A percentile compares a stretch with the other conserved stretches of the same genome.
These are phyloP conservation scores for Hypoxylon sp. DNA, from an alignment of 2,329 filamentous ascomycete genomes.

Conservation along the genomic window DNA sequence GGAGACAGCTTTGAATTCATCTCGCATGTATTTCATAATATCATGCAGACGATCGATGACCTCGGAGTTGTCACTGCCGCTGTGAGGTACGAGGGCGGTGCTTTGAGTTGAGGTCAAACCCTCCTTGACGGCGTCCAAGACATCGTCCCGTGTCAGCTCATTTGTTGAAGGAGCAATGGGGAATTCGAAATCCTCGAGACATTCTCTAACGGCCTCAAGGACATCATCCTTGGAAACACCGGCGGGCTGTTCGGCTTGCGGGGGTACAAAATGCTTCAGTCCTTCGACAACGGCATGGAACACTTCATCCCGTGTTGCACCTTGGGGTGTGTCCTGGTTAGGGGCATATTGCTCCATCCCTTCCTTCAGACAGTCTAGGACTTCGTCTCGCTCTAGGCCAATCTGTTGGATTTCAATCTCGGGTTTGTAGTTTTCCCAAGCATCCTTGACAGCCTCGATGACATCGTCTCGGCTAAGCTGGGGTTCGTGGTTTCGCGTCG, in stretches of 20 bases:
- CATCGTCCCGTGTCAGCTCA: slow-evolving; percentile 68
- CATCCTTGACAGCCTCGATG: slow-evolving; percentile 84
- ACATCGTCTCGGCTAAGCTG: slow-evolving; percentile 82
- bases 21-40: slow-evolving; percentile 67
- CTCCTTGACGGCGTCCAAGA: slow-evolving; percentile 70
- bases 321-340: slow-evolving; percentile 60
- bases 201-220: slow-evolving; percentile 83
- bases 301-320: slow-evolving; percentile 83
- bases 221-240: slow-evolving; percentile 83
- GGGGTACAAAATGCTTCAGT: slow-evolving; percentile 80
- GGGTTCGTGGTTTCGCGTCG: slow-evolving; percentile 55
- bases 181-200: slow-evolving; percentile 84
- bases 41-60: slow-evolving; percentile 68
- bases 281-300: slow-evolving; percentile 86
- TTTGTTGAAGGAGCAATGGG: slow-evolving; percentile 66
- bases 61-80: slow-evolving; percentile 57
- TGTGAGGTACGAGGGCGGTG: slow-evolving; percentile 52
- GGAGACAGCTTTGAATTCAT: slow-evolving; percentile 67
- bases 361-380: slow-evolving; percentile 85
- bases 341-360: slow-evolving; percentile 80
- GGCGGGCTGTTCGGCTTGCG: slow-evolving; percentile 72
- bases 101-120: slow-evolving; percentile 56
- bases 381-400: slow-evolving; percentile 88
- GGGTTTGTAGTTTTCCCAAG: slow-evolving; percentile 93
- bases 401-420: slow-evolving; percentile 91